phyloP scores from a whole-genome alignment of 306 rosid genomes.

The Hippophae tibetana region DNA sequence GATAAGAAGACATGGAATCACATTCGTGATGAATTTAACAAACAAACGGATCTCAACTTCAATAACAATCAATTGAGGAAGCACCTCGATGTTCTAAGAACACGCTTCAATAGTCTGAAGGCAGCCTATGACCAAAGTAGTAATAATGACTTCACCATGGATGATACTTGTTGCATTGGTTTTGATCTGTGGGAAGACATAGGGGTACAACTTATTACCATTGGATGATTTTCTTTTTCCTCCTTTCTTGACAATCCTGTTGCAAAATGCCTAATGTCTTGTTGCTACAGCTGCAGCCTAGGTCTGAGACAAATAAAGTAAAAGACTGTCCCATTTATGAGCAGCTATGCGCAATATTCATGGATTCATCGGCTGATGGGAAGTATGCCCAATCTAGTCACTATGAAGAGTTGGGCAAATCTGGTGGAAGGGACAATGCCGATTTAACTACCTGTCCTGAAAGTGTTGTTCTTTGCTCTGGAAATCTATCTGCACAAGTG shows the following conservation, averaged over 20 bases:
- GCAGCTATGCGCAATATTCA: constrained; percentile 69
- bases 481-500: constrained; percentile 31
- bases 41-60: constrained; percentile 70
- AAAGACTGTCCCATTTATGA: constrained; percentile 79
- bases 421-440: constrained; percentile 27
- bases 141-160: constrained; percentile 52
- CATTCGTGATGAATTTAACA: constrained; percentile 71
- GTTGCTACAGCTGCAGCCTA: constrained; percentile 42
- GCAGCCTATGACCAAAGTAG: constrained; percentile 54
- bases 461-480: constrained; percentile 25
- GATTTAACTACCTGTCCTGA: constrained; percentile 36
- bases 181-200: constrained; percentile 66
- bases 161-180: constrained; percentile 60
- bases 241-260: constrained; percentile 2
- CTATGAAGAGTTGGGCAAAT: constrained; percentile 53
- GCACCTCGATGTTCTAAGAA: constrained; percentile 81
- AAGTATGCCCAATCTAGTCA: constrained; percentile 84
- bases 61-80: constrained; percentile 84
- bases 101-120: constrained; percentile 60
- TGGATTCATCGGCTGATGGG: constrained; percentile 62
- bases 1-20: constrained; percentile 83
- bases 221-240: background rate
- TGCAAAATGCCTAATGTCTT: constrained; percentile 18
- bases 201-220: constrained; percentile 37
- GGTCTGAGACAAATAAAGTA: constrained; percentile 46